A percentile compares a stretch with the other conserved stretches of the same genome.
phyloP scores from a whole-genome alignment of 140 eudicot genomes.

The Ambrosia hybrid region DNA sequence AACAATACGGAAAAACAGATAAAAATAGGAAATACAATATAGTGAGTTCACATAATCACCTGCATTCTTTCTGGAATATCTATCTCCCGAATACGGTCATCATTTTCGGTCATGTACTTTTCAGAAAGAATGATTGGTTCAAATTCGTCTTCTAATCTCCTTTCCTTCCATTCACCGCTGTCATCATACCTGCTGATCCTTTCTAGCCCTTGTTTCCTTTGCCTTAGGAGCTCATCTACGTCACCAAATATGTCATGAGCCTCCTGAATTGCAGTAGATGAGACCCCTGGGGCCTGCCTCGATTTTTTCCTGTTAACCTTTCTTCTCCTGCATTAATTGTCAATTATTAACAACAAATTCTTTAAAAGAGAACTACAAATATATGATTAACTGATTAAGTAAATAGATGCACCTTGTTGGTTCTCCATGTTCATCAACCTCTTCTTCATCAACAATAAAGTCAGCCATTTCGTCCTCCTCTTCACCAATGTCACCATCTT shows the following conservation, averaged over 20 bases:
- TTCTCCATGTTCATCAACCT: conserved; percentile 74
- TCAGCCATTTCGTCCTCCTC: conserved; percentile 94
- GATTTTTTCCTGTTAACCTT: conserved; percentile 59
- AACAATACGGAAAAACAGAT: no score
- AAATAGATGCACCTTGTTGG: no score
- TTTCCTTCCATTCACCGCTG: conserved; percentile 51
- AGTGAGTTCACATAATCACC: no score
- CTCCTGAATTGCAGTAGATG: conserved; percentile 74
- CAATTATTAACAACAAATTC: not conserved
- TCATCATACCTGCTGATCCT: conserved; percentile 51
- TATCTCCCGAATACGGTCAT: no score
- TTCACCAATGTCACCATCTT: conserved; percentile 59
- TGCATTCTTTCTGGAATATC: no score
- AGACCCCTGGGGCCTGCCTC: conserved; percentile 79
- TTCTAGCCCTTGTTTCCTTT: no score
- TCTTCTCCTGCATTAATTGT: conserved; percentile 50
- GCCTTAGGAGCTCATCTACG: no score
- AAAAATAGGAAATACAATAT: no score
- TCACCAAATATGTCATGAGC: no score
- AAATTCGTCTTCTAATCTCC: conserved; percentile 71
- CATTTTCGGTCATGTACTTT: conserved; percentile 84
- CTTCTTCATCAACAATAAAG: conserved; percentile 93
- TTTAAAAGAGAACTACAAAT: not conserved
- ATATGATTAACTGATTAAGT: no score
- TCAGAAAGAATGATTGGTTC: conserved; percentile 72